Base-by-base conservation (phyloP, 768 basidiomycete species). In the Cyclocybe cylindracea region DNA sequence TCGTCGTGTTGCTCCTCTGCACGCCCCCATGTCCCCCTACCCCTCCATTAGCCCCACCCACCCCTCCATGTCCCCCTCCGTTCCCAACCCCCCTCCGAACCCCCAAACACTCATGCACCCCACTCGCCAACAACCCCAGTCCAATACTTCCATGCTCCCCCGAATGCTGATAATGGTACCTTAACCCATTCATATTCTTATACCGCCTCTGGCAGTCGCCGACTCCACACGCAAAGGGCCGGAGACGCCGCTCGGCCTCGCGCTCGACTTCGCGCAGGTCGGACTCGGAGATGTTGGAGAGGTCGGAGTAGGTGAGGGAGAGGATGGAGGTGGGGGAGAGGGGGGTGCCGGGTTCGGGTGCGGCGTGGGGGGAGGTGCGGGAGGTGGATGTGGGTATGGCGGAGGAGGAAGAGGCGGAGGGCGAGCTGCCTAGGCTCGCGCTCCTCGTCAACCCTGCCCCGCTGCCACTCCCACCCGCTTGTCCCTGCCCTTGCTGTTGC, bases 131-230 rank as follows among this genome's bases (percentile, higher is more conserved):
- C 61, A 97, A 73, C 39, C 86, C 83, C 0, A 98, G 76, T 5
- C 97, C 97, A 38, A 92, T 78, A 5, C 89, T 87, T 3, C 96
- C 96, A 68, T 98, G 97, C 39, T 94, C 93, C 9, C 95, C 96
- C 16, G 89, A 89, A 70, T 98, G 96, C 69, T 94, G 90, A 66
- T 98, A 98, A 70, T 98, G 96, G 57, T 98, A 98, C 62, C 91
- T 72, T 55, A 98, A 73, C 0, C 96, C 96, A 68, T 98, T 98
- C 94, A 98, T 96, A 66, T 99, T 98, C 81, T 98, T 94, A 75
- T 98, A 98, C 64, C 95, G 70, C 64, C 95, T 81, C 66, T 82
- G 78, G 61, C 90, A 91, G 58, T 91, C 89, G 14, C 90, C 89
- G 5, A 95, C 89, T 5, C 91, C 87, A 60, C 94, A 98, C 0